Percentiles rank a stretch among this genome's conserved stretches.
Conservation (phyloP, 2,329 filamentous ascomycete species). For the Scopulariopsis brevicaulis region DNA sequence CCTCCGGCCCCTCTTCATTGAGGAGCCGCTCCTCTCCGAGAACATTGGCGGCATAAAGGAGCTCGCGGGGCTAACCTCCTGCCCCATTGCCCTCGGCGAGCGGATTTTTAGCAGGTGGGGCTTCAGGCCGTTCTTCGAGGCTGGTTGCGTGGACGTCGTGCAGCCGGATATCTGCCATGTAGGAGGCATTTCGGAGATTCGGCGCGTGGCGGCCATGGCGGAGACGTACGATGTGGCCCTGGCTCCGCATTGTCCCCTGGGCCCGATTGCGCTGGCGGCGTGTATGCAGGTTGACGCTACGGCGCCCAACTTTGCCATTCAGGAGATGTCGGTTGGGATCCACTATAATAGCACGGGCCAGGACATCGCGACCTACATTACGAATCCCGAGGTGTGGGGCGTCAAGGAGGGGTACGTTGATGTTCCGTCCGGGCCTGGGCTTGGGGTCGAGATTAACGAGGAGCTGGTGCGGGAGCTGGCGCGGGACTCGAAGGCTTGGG, state of each 20-base stretch:
- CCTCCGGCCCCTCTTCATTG: constrained; percentile 58
- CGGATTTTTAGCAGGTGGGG: constrained; percentile 7
- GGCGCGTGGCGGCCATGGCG: constrained; percentile 8
- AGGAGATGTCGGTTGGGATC: constrained; percentile 6
- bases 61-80: constrained; percentile 4
- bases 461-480: constrained; percentile 41
- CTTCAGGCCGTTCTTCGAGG: constrained; percentile 5
- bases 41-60: constrained; percentile 8
- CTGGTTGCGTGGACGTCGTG: constrained; percentile 3
- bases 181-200: constrained; percentile 8
- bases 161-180: constrained; percentile 6
- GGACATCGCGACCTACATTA: constrained; percentile 52
- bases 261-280: constrained; percentile 7
- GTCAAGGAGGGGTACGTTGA: constrained; percentile 50
- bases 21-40: constrained; percentile 8
- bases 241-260: constrained; percentile 7
- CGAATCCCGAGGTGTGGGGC: constrained; percentile 32
- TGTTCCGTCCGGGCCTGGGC: constrained; percentile 44
- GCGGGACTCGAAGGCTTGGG: constrained; percentile 50
- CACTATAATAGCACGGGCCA: constrained; percentile 1
- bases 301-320: constrained; percentile 8
- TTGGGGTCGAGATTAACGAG: constrained; percentile 48
- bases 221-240: constrained; percentile 8
- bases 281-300: constrained; percentile 6
- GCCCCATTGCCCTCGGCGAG: constrained; percentile 7